Evolutionary conservation across 78 protist species (phyloP).

Genomic region (Creolimax fragrantissima): DNA sequence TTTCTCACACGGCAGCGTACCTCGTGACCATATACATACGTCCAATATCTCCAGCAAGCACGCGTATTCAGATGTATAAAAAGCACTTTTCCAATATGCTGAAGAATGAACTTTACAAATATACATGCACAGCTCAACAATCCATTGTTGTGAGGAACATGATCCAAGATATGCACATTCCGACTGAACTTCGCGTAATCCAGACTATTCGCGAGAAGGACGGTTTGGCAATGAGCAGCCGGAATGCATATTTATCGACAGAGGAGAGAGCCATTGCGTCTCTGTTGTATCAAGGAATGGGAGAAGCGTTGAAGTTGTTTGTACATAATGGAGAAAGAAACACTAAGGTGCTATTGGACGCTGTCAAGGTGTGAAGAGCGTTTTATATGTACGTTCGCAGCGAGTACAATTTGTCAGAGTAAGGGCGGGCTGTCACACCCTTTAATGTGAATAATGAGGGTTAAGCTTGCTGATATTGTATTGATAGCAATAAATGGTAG

Average conservation of each 20-base stretch:
- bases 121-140: constrained; percentile 23
- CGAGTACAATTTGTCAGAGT: too few relatives aligned
- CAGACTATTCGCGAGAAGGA: constrained; percentile 39
- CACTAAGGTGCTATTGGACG: neutral
- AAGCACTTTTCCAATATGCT: neutral
- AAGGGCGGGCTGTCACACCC: too few relatives aligned
- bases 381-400: too few relatives aligned
- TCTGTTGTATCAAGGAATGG: neutral
- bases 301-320: neutral
- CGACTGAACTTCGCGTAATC: neutral
- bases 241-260: constrained; percentile 20
- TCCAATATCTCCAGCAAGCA: too few relatives aligned
- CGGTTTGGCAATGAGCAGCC: constrained; percentile 47
- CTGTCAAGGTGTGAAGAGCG: neutral
- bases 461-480: too few relatives aligned
- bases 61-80: neutral
- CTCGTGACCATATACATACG: too few relatives aligned
- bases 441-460: too few relatives aligned
- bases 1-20: too few relatives aligned
- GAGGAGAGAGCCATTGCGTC: neutral
- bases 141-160: constrained; percentile 15
- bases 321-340: neutral
- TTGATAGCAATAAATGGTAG: too few relatives aligned
- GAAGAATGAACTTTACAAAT: neutral
- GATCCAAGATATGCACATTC: constrained; percentile 30